Conservation (phyloP, 1,284 basidiomycete genomes). For the Puccinia brachypodii region DNA sequence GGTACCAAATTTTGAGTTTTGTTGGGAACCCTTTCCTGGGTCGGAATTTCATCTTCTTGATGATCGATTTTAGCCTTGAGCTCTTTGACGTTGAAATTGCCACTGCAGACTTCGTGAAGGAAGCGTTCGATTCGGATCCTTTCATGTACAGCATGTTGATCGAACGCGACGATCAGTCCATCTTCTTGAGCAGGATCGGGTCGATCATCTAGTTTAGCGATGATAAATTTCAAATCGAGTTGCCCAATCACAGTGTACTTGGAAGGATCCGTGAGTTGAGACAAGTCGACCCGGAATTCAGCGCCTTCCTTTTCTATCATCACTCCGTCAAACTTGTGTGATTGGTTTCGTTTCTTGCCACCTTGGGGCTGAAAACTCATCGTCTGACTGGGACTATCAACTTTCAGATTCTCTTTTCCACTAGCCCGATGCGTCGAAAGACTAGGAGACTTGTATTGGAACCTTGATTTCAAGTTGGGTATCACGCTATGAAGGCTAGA, state of each 20-base stretch:
- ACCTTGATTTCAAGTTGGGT: not conserved
- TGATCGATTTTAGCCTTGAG: slow-evolving; percentile 51
- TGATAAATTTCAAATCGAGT: slow-evolving; percentile 83
- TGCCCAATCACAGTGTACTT: slow-evolving; percentile 66
- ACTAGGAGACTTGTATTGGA: not conserved
- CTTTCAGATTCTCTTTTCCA: not conserved
- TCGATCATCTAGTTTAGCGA: slow-evolving; percentile 54
- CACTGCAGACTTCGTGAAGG: slow-evolving; percentile 67
- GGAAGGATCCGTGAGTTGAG: not conserved
- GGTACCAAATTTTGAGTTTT: slow-evolving; percentile 52
- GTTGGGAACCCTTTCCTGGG: not conserved
- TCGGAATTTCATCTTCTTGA: slow-evolving; percentile 56
- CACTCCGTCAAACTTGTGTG: not conserved
- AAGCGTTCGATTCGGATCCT: slow-evolving; percentile 82
- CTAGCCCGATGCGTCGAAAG: not conserved
- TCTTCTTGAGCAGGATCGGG: slow-evolving; percentile 53
- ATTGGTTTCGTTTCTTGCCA: not conserved
- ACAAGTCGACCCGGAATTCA: slow-evolving; percentile 18
- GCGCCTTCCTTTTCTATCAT: not conserved
- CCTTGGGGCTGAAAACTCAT: not conserved
- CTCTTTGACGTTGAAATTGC: slow-evolving; percentile 57
- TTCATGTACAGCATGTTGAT: slow-evolving; percentile 96
- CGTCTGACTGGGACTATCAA: not conserved
- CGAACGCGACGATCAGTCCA: slow-evolving; percentile 69
- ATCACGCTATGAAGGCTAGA: not conserved